Conservation (phyloP, 805 yeast species). For the Hanseniaspora meyeri region DNA sequence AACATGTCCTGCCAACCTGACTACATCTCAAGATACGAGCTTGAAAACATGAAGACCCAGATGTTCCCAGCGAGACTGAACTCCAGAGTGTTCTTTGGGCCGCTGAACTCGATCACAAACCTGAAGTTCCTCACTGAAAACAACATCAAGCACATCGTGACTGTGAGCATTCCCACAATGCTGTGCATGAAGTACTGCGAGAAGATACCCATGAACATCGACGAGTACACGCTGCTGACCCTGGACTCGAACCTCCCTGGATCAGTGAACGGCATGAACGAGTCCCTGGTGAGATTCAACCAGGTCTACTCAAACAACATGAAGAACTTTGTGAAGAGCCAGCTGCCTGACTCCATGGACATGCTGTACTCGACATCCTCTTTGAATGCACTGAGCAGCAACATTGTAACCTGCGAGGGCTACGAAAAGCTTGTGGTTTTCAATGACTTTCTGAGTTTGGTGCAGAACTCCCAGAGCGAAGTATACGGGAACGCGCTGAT, state of each 20-base stretch:
- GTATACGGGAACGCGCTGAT: conserved; percentile 19
- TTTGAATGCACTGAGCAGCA: conserved; percentile 13
- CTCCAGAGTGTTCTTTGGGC: conserved; percentile 36
- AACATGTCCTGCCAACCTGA: conserved; percentile 16
- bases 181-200: conserved; percentile 25
- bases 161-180: conserved; percentile 27
- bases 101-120: conserved; percentile 33
- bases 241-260: conserved; percentile 26
- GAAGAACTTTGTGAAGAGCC: conserved; percentile 7
- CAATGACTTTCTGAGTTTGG: conserved; percentile 24
- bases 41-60: conserved; percentile 18
- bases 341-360: not conserved
- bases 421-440: conserved; percentile 20
- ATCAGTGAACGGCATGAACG: conserved; percentile 20
- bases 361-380: conserved; percentile 12
- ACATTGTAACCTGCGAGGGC: conserved; percentile 17
- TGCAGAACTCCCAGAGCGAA: conserved; percentile 16
- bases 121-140: conserved; percentile 28
- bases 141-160: conserved; percentile 31
- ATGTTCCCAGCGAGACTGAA: conserved; percentile 33
- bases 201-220: conserved; percentile 21
- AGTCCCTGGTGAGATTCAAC: conserved; percentile 9
- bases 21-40: conserved; percentile 15
- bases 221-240: conserved; percentile 27
- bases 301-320: conserved; percentile 12